These are phyloP conservation scores for Scheffersomyces amazonensis DNA, from an alignment of 805 yeast genomes.

Conservation along the genomic window DNA sequence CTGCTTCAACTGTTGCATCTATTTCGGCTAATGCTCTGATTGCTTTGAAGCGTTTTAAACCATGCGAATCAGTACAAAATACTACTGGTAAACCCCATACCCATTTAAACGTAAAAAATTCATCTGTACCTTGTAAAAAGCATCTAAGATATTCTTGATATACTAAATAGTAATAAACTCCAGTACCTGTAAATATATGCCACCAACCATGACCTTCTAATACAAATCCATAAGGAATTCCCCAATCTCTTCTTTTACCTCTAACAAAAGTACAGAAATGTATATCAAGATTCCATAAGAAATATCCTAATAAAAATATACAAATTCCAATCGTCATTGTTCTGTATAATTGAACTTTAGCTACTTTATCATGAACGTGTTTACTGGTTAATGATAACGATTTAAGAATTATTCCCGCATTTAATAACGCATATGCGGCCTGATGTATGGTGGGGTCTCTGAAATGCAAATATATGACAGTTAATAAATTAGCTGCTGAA, in stretches of 20 bases:
- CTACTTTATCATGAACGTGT: constrained; percentile 50
- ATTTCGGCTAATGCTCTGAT: constrained; percentile 14
- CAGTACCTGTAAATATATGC: constrained; percentile 85
- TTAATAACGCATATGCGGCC: constrained; percentile 75
- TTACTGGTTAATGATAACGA: constrained; percentile 50
- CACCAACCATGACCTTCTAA: constrained; percentile 98
- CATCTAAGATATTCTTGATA: constrained; percentile 74
- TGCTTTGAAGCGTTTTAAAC: constrained; percentile 17
- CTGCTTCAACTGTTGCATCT: constrained; percentile 7
- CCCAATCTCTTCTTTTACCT: constrained; percentile 55
- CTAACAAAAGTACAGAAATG: constrained; percentile 67
- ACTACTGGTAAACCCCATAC: constrained; percentile 54
- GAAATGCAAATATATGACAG: constrained; percentile 67
- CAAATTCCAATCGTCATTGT: constrained; percentile 60
- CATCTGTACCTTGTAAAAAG: constrained; percentile 56
- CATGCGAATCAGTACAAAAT: constrained; percentile 20
- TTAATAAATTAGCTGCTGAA: constrained; percentile 57
- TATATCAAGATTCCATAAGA: constrained; percentile 87
- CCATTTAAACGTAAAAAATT: constrained; percentile 58
- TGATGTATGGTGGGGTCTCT: constrained; percentile 90
- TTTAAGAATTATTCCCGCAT: constrained; percentile 66
- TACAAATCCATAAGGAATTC: constrained; percentile 82
- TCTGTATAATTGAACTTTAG: constrained; percentile 47
- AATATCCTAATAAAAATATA: constrained; percentile 70
- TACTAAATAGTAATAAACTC: constrained; percentile 81